These are phyloP conservation scores for Lasiosphaeria miniovina DNA, from an alignment of 495 filamentous ascomycete genomes.

Conservation along the genomic window DNA sequence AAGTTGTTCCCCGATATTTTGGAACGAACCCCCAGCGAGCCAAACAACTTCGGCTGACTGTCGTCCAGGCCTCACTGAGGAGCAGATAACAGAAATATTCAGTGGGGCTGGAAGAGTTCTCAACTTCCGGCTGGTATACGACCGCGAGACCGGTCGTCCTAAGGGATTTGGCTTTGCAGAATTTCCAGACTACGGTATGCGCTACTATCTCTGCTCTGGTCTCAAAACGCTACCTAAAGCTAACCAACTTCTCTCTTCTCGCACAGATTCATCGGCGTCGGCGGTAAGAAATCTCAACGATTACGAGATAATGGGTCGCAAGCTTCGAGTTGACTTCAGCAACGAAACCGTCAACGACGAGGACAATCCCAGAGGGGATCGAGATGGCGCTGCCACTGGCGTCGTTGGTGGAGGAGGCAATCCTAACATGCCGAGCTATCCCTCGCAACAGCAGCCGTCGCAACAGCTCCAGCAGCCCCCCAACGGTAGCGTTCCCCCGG, in stretches of 20 bases:
- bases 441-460: conserved; percentile 19
- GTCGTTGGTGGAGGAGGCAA: neutral
- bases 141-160: conserved; percentile 88
- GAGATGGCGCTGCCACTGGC: conserved; percentile 17
- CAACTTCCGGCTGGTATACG: conserved; percentile 93
- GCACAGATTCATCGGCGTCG: conserved; percentile 78
- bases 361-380: conserved; percentile 18
- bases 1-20: too few relatives aligned
- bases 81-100: conserved; percentile 90
- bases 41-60: neutral
- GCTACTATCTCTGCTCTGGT: neutral
- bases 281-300: conserved; percentile 96
- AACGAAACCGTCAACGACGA: conserved; percentile 79
- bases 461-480: conserved; percentile 25
- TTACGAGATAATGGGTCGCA: conserved; percentile 92
- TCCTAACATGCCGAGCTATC: conserved; percentile 11
- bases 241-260: conserved; percentile 3
- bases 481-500: conserved; percentile 20
- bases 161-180: conserved; percentile 98
- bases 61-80: conserved; percentile 76
- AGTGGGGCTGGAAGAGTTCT: conserved; percentile 80
- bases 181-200: conserved; percentile 69
- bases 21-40: neutral
- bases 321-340: conserved; percentile 90
- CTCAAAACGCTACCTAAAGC: neutral